These are phyloP conservation scores for Trichoderma brevicompactum DNA, from an alignment of 2,329 filamentous ascomycete species.

Conservation along the genomic window DNA sequence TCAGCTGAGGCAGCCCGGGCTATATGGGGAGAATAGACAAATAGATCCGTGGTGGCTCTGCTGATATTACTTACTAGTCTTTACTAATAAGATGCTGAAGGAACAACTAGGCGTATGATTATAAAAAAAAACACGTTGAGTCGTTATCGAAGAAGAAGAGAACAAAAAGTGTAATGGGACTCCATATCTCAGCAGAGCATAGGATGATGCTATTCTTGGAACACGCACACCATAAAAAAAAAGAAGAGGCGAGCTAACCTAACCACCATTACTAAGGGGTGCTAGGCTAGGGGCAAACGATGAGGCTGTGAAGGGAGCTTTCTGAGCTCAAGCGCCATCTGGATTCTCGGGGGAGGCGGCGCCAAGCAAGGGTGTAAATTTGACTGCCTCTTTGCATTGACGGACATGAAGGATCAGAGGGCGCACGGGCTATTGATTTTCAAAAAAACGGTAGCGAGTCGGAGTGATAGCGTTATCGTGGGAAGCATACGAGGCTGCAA, in stretches of 20 bases:
- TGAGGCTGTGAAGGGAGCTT: constrained; percentile 26
- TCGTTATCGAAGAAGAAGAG: neutral
- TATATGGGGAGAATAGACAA: no score
- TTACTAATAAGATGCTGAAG: neutral
- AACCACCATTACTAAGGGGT: constrained; percentile 5
- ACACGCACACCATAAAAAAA: neutral
- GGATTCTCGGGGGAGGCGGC: constrained; percentile 1
- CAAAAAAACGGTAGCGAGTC: neutral
- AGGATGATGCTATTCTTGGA: constrained; percentile 27
- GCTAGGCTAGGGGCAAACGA: constrained; percentile 21
- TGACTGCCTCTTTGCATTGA: neutral
- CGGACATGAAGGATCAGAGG: neutral
- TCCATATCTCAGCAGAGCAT: constrained; percentile 21
- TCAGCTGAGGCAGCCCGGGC: neutral
- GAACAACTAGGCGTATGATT: neutral
- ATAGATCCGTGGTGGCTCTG: constrained; percentile 6
- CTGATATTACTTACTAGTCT: neutral
- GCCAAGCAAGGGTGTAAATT: no score
- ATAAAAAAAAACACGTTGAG: neutral
- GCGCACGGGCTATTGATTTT: neutral
- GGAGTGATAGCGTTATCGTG: constrained; percentile 8
- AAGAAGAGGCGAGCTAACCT: neutral
- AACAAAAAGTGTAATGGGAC: neutral
- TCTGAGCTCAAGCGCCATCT: constrained; percentile 3
- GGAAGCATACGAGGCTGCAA: constrained; percentile 23